Conservation (phyloP, 331 rosid species). For the Quercus phellos region DNA sequence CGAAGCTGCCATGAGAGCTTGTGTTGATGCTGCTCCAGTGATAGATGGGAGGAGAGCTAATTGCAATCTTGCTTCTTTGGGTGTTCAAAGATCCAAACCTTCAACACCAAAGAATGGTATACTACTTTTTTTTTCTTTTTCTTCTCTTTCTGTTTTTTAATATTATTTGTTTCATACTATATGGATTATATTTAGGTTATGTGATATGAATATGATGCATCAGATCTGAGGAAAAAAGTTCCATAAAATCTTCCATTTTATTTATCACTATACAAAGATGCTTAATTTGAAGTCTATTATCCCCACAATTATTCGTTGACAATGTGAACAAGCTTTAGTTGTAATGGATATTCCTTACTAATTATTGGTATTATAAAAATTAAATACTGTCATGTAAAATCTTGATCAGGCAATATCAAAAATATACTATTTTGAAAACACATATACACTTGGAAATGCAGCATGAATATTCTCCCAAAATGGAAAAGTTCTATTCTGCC, state of each 20-base stretch:
- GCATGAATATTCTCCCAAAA: slow-evolving; percentile 52
- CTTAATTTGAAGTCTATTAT: slow-evolving; percentile 12
- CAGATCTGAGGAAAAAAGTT: slow-evolving; percentile 31
- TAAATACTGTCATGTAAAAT: slow-evolving; percentile 4
- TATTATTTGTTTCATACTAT: slow-evolving; percentile 9
- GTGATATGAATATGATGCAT: slow-evolving; percentile 29
- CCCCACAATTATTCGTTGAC: slow-evolving; percentile 5
- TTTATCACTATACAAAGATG: slow-evolving; percentile 22
- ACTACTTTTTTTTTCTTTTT: not conserved
- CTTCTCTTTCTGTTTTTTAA: not conserved
- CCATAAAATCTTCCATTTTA: slow-evolving; percentile 21
- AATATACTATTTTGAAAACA: slow-evolving; percentile 36
- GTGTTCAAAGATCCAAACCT: slow-evolving; percentile 99
- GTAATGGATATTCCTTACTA: slow-evolving; percentile 35
- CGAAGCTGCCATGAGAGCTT: slow-evolving; percentile 96
- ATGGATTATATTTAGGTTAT: not conserved
- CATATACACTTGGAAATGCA: slow-evolving; percentile 30
- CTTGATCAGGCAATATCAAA: slow-evolving; percentile 14
- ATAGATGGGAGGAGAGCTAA: slow-evolving; percentile 95
- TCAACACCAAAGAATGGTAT: slow-evolving; percentile 92
- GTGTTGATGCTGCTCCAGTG: slow-evolving; percentile 95
- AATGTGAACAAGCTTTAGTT: not conserved
- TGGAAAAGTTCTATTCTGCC: slow-evolving; percentile 39
- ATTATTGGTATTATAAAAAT: slow-evolving; percentile 19
- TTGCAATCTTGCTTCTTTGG: slow-evolving; percentile 97